A percentile compares a stretch with the other conserved stretches of the same genome.
Evolutionary conservation across 305 asterid genomes (phyloP).

Genomic region (Fraxinus paxiana): DNA sequence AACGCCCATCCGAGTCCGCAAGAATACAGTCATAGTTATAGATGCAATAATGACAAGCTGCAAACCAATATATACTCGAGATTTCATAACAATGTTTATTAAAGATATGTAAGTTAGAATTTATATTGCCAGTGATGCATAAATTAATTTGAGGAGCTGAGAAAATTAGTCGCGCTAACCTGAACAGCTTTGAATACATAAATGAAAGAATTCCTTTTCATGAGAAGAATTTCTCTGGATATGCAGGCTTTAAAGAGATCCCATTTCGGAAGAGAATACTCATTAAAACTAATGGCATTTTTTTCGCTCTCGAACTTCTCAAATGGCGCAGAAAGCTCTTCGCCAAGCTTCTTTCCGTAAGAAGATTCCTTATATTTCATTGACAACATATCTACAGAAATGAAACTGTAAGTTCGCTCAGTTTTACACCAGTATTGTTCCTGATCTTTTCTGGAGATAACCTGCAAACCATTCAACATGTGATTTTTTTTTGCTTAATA

Average conservation of each 20-base stretch:
- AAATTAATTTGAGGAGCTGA: not conserved
- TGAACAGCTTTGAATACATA: slow-evolving; percentile 51
- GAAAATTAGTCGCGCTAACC: slow-evolving; percentile 29
- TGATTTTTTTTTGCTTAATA: not conserved
- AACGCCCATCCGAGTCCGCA: slow-evolving; percentile 51
- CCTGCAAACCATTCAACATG: slow-evolving; percentile 31
- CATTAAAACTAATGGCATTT: slow-evolving; percentile 35
- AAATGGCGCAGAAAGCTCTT: slow-evolving; percentile 40
- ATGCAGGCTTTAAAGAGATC: slow-evolving; percentile 50
- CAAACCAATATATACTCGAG: slow-evolving; percentile 4
- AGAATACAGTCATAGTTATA: slow-evolving; percentile 60
- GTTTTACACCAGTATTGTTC: slow-evolving; percentile 53
- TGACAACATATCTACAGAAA: slow-evolving; percentile 40
- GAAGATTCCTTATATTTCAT: slow-evolving; percentile 37
- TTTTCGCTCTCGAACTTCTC: slow-evolving; percentile 35
- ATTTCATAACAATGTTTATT: not conserved
- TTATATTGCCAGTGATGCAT: not conserved
- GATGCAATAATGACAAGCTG: slow-evolving; percentile 59
- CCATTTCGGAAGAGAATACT: slow-evolving; percentile 54
- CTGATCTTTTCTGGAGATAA: slow-evolving; percentile 61
- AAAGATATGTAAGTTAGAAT: not conserved
- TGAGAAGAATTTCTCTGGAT: slow-evolving; percentile 55
- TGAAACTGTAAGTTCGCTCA: slow-evolving; percentile 32
- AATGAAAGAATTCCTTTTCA: slow-evolving; percentile 52
- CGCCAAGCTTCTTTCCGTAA: slow-evolving; percentile 29